Evolutionary conservation across 495 filamentous ascomycete species (phyloP).

Genomic region (Rhypophila decipiens): DNA sequence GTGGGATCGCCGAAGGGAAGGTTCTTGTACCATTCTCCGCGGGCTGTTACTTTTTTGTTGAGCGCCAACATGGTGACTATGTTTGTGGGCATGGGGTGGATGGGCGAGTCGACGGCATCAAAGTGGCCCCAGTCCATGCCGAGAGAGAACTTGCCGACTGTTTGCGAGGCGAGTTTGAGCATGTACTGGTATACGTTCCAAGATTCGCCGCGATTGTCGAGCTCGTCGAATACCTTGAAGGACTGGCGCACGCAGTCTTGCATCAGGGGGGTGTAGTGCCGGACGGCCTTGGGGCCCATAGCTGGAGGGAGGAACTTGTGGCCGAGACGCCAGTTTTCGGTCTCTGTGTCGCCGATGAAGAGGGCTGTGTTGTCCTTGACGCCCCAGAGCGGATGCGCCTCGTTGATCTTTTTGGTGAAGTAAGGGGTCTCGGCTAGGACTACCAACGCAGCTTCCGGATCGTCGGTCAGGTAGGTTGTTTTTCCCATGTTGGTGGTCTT

Average conservation of each 20-base stretch:
- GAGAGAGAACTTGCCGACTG: slow-evolving; percentile 46
- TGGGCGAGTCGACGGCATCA: slow-evolving; percentile 28
- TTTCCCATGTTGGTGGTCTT: slow-evolving; percentile 49
- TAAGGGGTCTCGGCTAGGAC: slow-evolving; percentile 40
- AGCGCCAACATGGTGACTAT: slow-evolving; percentile 40
- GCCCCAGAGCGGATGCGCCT: slow-evolving; percentile 41
- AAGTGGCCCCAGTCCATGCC: slow-evolving; percentile 51
- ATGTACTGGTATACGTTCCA: slow-evolving; percentile 57
- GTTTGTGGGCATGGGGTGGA: slow-evolving; percentile 33
- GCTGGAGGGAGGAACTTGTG: slow-evolving; percentile 54
- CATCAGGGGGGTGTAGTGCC: slow-evolving; percentile 52
- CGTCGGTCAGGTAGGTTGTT: slow-evolving; percentile 44
- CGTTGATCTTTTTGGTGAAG: slow-evolving; percentile 48
- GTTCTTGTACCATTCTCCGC: slow-evolving; percentile 42
- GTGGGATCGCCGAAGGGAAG: slow-evolving; percentile 48
- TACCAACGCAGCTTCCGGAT: slow-evolving; percentile 36
- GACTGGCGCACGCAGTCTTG: slow-evolving; percentile 36
- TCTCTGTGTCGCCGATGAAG: slow-evolving; percentile 49
- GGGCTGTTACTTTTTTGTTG: slow-evolving; percentile 46
- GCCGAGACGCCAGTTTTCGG: slow-evolving; percentile 36
- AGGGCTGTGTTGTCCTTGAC: slow-evolving; percentile 45
- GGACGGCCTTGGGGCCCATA: slow-evolving; percentile 47
- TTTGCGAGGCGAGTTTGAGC: slow-evolving; percentile 51
- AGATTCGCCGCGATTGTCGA: slow-evolving; percentile 41
- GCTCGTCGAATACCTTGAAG: slow-evolving; percentile 47